A percentile compares a stretch with the other conserved stretches of the same genome.
phyloP scores from a whole-genome alignment of 202 grass and related monocot genomes.

The Hordeum pubiflorum region DNA sequence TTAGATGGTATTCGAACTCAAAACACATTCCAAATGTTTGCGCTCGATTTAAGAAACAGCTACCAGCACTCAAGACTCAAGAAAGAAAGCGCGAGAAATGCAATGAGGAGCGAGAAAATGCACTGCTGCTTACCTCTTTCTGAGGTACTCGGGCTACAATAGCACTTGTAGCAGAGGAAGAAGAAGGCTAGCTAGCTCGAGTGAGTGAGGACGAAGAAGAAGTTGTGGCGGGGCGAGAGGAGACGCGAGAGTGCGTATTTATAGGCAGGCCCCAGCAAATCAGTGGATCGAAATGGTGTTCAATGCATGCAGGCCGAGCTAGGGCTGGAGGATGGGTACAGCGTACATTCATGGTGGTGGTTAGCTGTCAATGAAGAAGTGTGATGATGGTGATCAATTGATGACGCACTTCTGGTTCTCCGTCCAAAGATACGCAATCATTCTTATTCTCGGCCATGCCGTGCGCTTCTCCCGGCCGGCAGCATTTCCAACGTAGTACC shows the following conservation, averaged over 20 bases:
- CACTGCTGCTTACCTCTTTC: not conserved
- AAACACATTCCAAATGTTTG: not conserved
- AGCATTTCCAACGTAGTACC: not conserved
- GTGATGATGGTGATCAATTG: conserved; percentile 34
- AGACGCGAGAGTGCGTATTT: not conserved
- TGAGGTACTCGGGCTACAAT: not conserved
- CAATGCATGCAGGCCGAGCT: not conserved
- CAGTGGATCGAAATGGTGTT: not conserved
- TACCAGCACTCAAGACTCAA: not conserved
- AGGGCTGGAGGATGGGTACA: not conserved
- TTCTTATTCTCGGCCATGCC: conserved; percentile 4
- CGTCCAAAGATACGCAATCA: conserved; percentile 13
- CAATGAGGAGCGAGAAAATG: not conserved
- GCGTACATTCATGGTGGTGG: not conserved
- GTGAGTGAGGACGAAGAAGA: not conserved
- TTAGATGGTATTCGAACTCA: too few relatives aligned
- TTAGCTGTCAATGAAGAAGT: not conserved
- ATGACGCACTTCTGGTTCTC: conserved; percentile 23
- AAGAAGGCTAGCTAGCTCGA: not conserved
- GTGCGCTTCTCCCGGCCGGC: not conserved
- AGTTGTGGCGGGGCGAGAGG: not conserved
- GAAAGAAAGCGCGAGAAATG: not conserved
- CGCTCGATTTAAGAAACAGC: not conserved
- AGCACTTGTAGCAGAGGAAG: not conserved
- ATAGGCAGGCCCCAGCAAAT: not conserved